Evolutionary conservation across 2,329 filamentous ascomycete genomes (phyloP).

Genomic region (Stagonosporopsis rhizophila): DNA sequence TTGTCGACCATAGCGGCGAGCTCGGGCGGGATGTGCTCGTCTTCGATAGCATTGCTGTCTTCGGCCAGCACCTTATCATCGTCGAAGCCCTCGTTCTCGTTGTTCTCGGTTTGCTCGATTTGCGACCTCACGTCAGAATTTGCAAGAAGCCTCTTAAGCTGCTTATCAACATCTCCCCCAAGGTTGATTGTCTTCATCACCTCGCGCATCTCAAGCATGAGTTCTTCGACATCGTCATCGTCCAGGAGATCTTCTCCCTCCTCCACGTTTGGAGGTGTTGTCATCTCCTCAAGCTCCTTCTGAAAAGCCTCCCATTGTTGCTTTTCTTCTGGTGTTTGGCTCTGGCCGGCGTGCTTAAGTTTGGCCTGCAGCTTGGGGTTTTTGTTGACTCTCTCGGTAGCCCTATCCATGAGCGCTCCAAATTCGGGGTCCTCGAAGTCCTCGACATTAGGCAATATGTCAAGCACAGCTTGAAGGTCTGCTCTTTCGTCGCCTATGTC

Average conservation of each 20-base stretch:
- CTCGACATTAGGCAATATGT: constrained; percentile 30
- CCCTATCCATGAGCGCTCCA: constrained; percentile 27
- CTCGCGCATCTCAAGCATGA: constrained; percentile 37
- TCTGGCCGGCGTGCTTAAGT: constrained; percentile 20
- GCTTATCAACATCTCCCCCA: constrained; percentile 27
- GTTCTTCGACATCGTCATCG: constrained; percentile 31
- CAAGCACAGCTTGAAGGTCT: constrained; percentile 35
- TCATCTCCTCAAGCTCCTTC: constrained; percentile 16
- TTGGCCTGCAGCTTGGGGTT: constrained; percentile 34
- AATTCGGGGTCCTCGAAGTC: constrained; percentile 33
- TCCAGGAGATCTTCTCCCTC: constrained; percentile 6
- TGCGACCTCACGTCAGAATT: constrained; percentile 18
- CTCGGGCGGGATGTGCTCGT: constrained; percentile 37
- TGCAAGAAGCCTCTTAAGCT: constrained; percentile 28
- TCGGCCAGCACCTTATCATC: background rate
- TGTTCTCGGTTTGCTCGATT: constrained; percentile 13
- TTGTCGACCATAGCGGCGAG: constrained; percentile 43
- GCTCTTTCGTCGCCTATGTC: constrained; percentile 30
- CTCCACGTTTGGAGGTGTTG: constrained; percentile 16
- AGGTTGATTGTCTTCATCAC: constrained; percentile 33
- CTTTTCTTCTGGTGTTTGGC: constrained; percentile 19
- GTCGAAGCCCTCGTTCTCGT: constrained; percentile 12
- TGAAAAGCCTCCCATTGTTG: constrained; percentile 16
- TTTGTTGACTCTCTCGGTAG: constrained; percentile 30
- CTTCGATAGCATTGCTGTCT: background rate